A percentile compares a stretch with the other conserved stretches of the same genome.
phyloP scores from a whole-genome alignment of 2,329 filamentous ascomycete species.

The Juglanconis sp. region DNA sequence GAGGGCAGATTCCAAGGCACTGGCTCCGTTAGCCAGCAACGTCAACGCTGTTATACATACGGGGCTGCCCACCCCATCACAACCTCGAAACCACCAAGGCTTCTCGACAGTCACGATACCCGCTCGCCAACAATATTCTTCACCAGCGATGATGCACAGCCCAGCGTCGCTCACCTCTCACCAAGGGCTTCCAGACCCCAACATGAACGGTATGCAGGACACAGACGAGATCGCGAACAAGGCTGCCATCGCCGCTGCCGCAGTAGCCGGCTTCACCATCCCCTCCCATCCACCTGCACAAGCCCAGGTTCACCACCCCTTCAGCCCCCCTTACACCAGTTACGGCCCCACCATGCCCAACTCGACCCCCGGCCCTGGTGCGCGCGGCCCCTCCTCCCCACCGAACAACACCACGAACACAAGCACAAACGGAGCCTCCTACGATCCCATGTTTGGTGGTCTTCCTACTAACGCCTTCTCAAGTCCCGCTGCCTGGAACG shows the following conservation, averaged over 20 bases:
- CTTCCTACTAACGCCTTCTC: constrained; percentile 51
- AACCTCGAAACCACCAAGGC: constrained; percentile 7
- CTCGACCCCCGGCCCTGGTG: constrained; percentile 17
- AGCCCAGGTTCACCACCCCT: constrained; percentile 31
- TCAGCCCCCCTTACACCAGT: constrained; percentile 33
- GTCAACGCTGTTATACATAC: constrained; percentile 29
- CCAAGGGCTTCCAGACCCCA: constrained; percentile 22
- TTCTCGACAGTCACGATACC: constrained; percentile 21
- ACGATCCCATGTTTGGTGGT: constrained; percentile 59
- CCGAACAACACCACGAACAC: constrained; percentile 27
- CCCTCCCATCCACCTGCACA: constrained; percentile 22
- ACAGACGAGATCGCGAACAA: constrained; percentile 33
- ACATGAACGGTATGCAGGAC: constrained; percentile 31
- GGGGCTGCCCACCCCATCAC: constrained; percentile 25
- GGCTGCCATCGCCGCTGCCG: constrained; percentile 33
- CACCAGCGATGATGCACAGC: constrained; percentile 32
- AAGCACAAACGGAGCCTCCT: constrained; percentile 36
- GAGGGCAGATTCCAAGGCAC: constrained; percentile 36
- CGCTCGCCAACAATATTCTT: constrained; percentile 21
- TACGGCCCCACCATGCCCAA: constrained; percentile 31
- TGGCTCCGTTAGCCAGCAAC: constrained; percentile 33
- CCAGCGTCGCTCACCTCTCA: constrained; percentile 20
- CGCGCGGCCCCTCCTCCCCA: constrained; percentile 27
- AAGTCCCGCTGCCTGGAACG: constrained; percentile 51
- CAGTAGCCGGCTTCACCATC: constrained; percentile 35